These are phyloP conservation scores for Fusarium sp. DNA, from an alignment of 2,329 filamentous ascomycete species.

Conservation along the genomic window DNA sequence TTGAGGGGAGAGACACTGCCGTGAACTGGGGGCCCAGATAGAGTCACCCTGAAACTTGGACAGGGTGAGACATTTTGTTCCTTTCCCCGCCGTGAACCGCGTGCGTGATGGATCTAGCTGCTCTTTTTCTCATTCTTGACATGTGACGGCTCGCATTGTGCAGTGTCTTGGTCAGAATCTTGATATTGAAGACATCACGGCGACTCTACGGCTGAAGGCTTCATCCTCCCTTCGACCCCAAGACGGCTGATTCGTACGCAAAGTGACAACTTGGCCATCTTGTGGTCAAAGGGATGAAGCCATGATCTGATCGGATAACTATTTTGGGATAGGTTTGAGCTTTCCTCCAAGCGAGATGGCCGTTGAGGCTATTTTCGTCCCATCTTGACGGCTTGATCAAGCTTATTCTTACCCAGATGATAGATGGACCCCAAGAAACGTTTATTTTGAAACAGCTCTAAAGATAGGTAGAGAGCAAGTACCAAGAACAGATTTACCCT, in stretches of 20 bases:
- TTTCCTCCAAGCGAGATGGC: background rate
- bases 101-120: background rate
- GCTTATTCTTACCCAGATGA: background rate
- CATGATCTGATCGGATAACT: slow-evolving; percentile 3
- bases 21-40: slow-evolving; percentile 13
- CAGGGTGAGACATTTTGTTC: background rate
- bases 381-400: background rate
- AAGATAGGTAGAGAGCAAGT: background rate
- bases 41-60: slow-evolving; percentile 13
- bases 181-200: background rate
- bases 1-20: background rate
- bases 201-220: background rate
- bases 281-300: background rate
- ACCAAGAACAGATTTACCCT: background rate
- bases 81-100: slow-evolving; percentile 3
- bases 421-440: background rate
- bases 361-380: background rate
- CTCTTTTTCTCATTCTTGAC: background rate
- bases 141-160: slow-evolving; percentile 4
- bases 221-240: background rate
- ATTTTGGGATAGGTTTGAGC: background rate
- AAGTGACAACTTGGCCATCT: background rate
- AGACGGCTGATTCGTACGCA: background rate
- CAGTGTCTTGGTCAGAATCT: background rate
- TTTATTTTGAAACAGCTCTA: background rate